Evolutionary conservation across 345 rosid genomes (phyloP), one percentile per base, ranked within the genome.

Genomic region (Eucalyptus urophylla): DNA sequence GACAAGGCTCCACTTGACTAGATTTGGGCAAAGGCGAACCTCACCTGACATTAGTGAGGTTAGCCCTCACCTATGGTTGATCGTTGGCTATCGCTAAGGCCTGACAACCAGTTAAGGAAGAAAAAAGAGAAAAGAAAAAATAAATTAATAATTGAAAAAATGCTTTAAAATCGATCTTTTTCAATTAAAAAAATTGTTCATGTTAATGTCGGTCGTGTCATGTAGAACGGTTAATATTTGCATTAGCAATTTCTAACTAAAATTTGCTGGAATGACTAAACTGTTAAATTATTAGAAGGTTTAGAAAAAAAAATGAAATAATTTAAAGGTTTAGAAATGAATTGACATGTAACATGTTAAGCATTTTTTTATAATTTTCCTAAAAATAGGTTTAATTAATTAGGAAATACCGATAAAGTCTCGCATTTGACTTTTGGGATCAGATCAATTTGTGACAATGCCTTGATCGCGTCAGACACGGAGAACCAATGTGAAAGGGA

Each of bases 151-250:
- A 6, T 29, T 12, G 17, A 65, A 65, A 62, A 65, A 29, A 14
- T 65, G 25, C 22, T 53, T 25, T 62, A 12, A 27, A 62, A 13
- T 14, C 0, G 31, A 62, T 29, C 11, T 22, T 9, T 22, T 56
- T 56, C 9, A 56, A 56, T 56, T 56, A 11, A 14, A 2, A 65
- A n/a, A 29, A 27, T 65, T 65, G 8, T 14, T 6, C 16, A 65
- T 29, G 37, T n/a, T 29, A n/a, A 14, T n/a, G 3, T 29, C 33
- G 3, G 6, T 27, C 19, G 2, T n/a, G n/a, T 27, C 37, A n/a
- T n/a, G 8, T 60, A n/a, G 0, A n/a, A 65, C 0, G 1, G 1
- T 13, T 14, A n/a, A 4, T 14, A 6, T 62, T 4, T 4, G 4
- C 15, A 2, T 27, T 7, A 12, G 1, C n/a, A 29, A 62, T 27